phyloP scores from a whole-genome alignment of 2,329 filamentous ascomycete genomes.

The Raffaelea arxii region DNA sequence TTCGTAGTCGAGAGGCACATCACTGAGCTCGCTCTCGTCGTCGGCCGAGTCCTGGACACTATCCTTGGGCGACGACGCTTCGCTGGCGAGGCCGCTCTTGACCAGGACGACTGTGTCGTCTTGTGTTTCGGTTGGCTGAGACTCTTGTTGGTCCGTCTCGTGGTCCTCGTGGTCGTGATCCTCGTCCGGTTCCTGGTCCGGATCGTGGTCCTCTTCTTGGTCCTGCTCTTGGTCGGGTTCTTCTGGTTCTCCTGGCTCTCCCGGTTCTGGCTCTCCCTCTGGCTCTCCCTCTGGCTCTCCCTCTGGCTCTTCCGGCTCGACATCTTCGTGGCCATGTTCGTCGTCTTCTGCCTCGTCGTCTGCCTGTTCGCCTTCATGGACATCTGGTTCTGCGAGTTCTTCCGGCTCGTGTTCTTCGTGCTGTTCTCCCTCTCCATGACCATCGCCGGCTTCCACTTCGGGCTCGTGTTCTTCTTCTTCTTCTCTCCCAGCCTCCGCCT shows the following conservation, averaged over 20 bases:
- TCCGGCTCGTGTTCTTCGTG: background rate
- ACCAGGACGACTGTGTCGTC: constrained; percentile 19
- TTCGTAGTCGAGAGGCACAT: constrained; percentile 49
- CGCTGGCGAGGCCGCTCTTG: constrained; percentile 18
- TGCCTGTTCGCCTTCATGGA: constrained; percentile 11
- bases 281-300: background rate
- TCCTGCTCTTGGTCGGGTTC: background rate
- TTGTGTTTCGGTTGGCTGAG: background rate
- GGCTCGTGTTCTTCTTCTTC: constrained; percentile 6
- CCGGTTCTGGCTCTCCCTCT: background rate
- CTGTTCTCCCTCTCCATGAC: background rate
- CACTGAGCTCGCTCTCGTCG: constrained; percentile 60
- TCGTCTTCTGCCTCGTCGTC: constrained; percentile 19
- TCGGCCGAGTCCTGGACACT: constrained; percentile 58
- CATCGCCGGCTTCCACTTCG: background rate
- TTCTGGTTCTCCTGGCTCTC: background rate
- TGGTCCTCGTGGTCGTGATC: background rate
- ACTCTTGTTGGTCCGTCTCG: background rate
- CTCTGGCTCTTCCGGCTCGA: background rate
- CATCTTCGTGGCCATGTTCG: constrained; percentile 18
- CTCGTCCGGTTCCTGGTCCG: background rate
- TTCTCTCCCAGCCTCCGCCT: constrained; percentile 11
- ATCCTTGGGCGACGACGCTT: constrained; percentile 41
- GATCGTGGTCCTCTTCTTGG: background rate
- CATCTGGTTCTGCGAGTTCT: constrained; percentile 8